Evolutionary conservation across 1,284 basidiomycete species (phyloP).

Genomic region (Cystobasidiaceae sp.): DNA sequence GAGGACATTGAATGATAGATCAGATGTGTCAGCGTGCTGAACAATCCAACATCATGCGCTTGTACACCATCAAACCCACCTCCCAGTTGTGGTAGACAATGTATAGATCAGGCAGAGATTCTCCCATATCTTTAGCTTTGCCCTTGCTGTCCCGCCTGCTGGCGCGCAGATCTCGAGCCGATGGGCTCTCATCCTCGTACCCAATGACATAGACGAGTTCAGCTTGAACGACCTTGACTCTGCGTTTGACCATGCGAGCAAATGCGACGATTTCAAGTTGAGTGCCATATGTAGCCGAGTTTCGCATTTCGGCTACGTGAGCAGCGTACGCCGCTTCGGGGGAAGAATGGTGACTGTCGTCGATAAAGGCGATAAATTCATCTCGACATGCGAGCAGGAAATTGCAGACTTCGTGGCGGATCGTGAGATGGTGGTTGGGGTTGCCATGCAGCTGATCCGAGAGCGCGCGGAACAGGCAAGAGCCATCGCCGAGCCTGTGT

Average conservation of each 20-base stretch:
- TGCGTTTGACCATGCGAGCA: constrained; percentile 66
- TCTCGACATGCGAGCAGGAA: constrained; percentile 67
- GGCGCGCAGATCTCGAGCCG: neutral
- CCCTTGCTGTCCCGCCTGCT: constrained; percentile 22
- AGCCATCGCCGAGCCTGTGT: constrained; percentile 64
- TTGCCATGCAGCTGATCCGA: constrained; percentile 69
- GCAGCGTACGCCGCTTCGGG: constrained; percentile 55
- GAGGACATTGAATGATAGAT: constrained; percentile 14
- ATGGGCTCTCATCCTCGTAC: constrained; percentile 37
- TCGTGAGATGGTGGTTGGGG: constrained; percentile 61
- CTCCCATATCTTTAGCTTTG: constrained; percentile 29
- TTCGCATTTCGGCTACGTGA: constrained; percentile 56
- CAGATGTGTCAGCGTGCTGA: neutral
- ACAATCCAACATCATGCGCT: neutral
- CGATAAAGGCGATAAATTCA: constrained; percentile 79
- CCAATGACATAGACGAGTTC: constrained; percentile 53
- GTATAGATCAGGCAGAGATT: constrained; percentile 33
- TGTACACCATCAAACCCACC: constrained; percentile 26
- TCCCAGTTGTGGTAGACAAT: constrained; percentile 42
- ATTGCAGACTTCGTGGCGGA: constrained; percentile 67
- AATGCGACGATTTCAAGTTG: constrained; percentile 87
- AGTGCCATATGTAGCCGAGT: constrained; percentile 75
- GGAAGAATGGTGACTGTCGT: constrained; percentile 59
- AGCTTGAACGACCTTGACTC: constrained; percentile 87
- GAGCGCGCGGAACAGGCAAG: constrained; percentile 77